Evolutionary conservation across 2,329 filamentous ascomycete genomes (phyloP), one percentile per base, ranked within the genome.

Genomic region (Colletotrichum sidae): DNA sequence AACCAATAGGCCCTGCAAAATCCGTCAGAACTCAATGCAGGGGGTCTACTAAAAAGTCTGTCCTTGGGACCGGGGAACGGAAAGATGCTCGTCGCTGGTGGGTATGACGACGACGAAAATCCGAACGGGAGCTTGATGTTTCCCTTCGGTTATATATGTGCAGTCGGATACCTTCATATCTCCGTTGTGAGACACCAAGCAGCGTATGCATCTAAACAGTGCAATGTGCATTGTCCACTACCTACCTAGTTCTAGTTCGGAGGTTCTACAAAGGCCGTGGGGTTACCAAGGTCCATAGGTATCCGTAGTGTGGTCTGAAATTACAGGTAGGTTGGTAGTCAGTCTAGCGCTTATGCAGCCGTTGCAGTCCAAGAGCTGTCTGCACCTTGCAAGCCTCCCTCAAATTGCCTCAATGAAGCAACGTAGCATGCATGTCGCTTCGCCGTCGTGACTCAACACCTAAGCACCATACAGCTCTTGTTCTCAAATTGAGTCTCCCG

Each of bases 401-500:
- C 37, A 37, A 59, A 54, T 58, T 54, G 38, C 54, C 60, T 55
- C 44, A 59, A 46, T 25, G 44, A 39, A 53, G 52, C 51, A 68
- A 67, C 62, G 49, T 53, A 55, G 51, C 33, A 49, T 68, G 44
- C 61, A 45, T 33, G 45, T 17, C 42, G 42, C 44, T 45, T 57
- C 47, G 17, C 35, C 54, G 60, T 41, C 55, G 44, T 68, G 63
- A 68, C 52, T 68, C 66, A 67, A 68, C 49, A 17, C 15, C 47
- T 45, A 11, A 37, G 60, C 55, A 34, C 37, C n/a, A 25, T 25
- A 25, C 25, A 25, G 25, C 25, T 25, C 25, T 25, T 25, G 4
- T 25, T 25, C 1, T 25, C 4, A 5, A 25, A 25, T 49, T 17
- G 35, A 35, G 15, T 25, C 50, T 46, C 47, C n/a, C 51, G 45